These are phyloP conservation scores for Borealophlyctis nickersoniae DNA, from an alignment of 192 early-diverging fungal genomes.

Conservation along the genomic window DNA sequence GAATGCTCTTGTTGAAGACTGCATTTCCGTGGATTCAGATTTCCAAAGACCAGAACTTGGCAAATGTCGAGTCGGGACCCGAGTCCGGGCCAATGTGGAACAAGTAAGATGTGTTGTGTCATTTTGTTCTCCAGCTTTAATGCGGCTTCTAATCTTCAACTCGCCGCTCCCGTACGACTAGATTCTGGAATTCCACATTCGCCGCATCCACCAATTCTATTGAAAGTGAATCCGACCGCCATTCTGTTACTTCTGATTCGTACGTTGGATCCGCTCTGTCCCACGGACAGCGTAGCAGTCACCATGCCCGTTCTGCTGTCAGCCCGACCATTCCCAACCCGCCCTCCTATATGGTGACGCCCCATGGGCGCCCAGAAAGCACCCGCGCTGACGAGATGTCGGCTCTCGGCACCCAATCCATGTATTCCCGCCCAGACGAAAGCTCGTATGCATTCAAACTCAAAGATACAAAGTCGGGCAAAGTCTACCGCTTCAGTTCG, in stretches of 20 bases:
- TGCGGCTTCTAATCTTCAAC: no score
- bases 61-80: neutral
- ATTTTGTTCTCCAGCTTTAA: no score
- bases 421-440: slow-evolving; percentile 12
- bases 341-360: no score
- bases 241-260: slow-evolving; percentile 27
- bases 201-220: slow-evolving; percentile 10
- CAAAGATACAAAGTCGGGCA: slow-evolving; percentile 28
- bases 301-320: neutral
- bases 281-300: slow-evolving; percentile 6
- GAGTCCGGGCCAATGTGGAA: slow-evolving; percentile 44
- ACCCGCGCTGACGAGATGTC: slow-evolving; percentile 13
- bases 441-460: slow-evolving; percentile 47
- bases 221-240: slow-evolving; percentile 34
- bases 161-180: no score
- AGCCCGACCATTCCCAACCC: slow-evolving; percentile 1
- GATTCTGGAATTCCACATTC: slow-evolving; percentile 43
- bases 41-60: slow-evolving; percentile 1
- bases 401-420: neutral
- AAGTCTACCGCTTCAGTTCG: slow-evolving; percentile 42
- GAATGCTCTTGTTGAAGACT: no score
- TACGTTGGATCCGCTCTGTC: slow-evolving; percentile 13
- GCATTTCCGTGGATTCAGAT: no score
- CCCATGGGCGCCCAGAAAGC: neutral
- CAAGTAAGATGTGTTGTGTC: slow-evolving; percentile 7